These are phyloP conservation scores for Penicillium sp. DNA, from an alignment of 2,329 filamentous ascomycete genomes.

Conservation along the genomic window DNA sequence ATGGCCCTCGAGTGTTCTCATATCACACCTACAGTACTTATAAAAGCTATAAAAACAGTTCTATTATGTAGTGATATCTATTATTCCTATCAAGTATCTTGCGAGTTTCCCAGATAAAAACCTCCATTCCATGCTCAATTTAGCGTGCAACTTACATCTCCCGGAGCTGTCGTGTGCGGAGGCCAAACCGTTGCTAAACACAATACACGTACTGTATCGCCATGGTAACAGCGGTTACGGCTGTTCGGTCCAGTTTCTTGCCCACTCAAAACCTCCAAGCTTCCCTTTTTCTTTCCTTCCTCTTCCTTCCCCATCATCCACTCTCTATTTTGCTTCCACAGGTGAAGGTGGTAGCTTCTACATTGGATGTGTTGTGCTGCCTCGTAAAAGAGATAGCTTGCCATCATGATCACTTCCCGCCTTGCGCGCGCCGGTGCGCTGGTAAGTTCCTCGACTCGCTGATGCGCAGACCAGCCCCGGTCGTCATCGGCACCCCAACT, in stretches of 20 bases:
- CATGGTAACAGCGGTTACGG: slow-evolving; percentile 38
- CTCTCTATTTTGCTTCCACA: slow-evolving; percentile 27
- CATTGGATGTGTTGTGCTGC: slow-evolving; percentile 38
- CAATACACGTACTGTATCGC: slow-evolving; percentile 25
- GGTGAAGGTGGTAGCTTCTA: slow-evolving; percentile 36
- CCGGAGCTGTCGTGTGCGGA: slow-evolving; percentile 31
- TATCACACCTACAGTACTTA: not conserved
- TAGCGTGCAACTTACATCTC: slow-evolving; percentile 10
- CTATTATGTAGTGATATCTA: too few species aligned
- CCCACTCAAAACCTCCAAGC: slow-evolving; percentile 38
- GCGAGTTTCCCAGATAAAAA: not conserved
- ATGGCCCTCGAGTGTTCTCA: not conserved
- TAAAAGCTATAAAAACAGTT: not conserved
- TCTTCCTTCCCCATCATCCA: slow-evolving; percentile 36
- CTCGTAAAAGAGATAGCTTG: slow-evolving; percentile 36
- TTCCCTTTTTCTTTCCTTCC: slow-evolving; percentile 37
- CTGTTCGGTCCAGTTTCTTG: slow-evolving; percentile 37
- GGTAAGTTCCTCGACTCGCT: slow-evolving; percentile 34
- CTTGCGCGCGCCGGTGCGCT: slow-evolving; percentile 46
- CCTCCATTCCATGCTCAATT: not conserved
- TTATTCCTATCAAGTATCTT: not conserved
- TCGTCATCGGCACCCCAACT: not conserved
- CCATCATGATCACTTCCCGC: slow-evolving; percentile 46
- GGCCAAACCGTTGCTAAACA: slow-evolving; percentile 16
- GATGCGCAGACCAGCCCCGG: slow-evolving; percentile 3